Conservation (phyloP, 129 eudicot species). For the Centaurea solstitialis region DNA sequence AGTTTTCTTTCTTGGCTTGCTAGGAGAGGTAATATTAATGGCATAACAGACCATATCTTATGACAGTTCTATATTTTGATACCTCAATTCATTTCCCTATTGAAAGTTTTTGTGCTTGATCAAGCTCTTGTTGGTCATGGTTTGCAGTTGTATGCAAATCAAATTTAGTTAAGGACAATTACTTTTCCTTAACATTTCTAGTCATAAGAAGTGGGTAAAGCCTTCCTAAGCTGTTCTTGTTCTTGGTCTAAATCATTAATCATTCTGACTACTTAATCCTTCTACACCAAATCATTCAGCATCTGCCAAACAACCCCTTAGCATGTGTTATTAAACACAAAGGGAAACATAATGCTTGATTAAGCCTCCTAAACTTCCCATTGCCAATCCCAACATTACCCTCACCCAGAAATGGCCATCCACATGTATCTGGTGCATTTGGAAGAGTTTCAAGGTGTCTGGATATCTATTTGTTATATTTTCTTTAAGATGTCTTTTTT, state of each 20-base stretch:
- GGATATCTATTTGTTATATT: not conserved
- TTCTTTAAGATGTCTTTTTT: not conserved
- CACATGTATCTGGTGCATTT: not conserved
- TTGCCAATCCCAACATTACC: not conserved
- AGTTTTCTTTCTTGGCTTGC: too few species aligned
- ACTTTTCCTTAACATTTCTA: too few species aligned
- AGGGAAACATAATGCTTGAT: not conserved
- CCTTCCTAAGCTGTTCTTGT: not conserved
- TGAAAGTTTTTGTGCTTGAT: too few species aligned
- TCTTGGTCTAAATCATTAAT: not conserved
- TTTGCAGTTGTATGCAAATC: too few species aligned
- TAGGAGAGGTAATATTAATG: too few species aligned
- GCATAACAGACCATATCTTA: too few species aligned
- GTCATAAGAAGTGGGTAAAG: not conserved
- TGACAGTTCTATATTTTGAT: too few species aligned
- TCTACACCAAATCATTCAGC: too few species aligned
- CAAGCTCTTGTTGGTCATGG: too few species aligned
- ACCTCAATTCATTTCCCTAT: too few species aligned
- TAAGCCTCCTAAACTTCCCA: not conserved
- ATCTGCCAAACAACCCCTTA: not conserved
- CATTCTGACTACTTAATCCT: not conserved
- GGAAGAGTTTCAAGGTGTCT: not conserved
- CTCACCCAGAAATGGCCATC: not conserved
- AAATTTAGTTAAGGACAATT: too few species aligned
- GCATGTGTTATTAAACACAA: not conserved